Base-by-base conservation (phyloP, 2,329 filamentous ascomycete genomes). In the Fusarium sp. region DNA sequence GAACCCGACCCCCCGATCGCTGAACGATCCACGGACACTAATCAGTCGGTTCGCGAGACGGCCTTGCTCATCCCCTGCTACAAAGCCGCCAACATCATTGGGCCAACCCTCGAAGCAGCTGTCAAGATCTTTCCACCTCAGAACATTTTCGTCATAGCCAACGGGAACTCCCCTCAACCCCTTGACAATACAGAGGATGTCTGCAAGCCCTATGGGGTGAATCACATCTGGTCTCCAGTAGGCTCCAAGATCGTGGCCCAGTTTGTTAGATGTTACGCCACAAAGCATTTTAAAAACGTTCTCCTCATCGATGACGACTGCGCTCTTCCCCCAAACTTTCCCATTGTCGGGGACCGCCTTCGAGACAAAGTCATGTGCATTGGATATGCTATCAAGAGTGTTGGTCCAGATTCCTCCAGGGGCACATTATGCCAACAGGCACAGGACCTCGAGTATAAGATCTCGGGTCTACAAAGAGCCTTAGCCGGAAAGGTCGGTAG, bases 371-470 rank as follows among this genome's bases (percentile, higher is more conserved):
- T 69, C 20, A 62, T 62, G 24, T 69, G 66, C 29, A 60, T 71
- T 16, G 69, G 66, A 14, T 71, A 71, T 45, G 59, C 62, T 9
- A 69, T 71, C 42, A 71, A 71, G 66, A 71, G 69, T 16, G 66
- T 69, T n/a, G 69, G 66, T 2, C 42, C 69, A 7, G 34, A 60
- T 20, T 65, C 62, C 2, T 59, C 59, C n/a, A 62, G 52, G 20
- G 66, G 66, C 7, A 71, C 62, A 16, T 61, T 50, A 8, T 59
- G 62, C 37, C 66, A 69, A 35, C 69, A 66, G 45, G 66, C 63
- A 10, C 69, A 71, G 27, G 69, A 69, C 38, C 54, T 71, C 13
- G 69, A 71, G 59, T 69, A 71, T n/a, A 71, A 71, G 34, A 63
- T 71, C 16, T 65, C 69, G 4, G 66, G 69, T 22, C 14, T 71